Evolutionary conservation across 2,329 filamentous ascomycete species (phyloP), one percentile per base, ranked within the genome.

Genomic region (Thelonectria rubi): DNA sequence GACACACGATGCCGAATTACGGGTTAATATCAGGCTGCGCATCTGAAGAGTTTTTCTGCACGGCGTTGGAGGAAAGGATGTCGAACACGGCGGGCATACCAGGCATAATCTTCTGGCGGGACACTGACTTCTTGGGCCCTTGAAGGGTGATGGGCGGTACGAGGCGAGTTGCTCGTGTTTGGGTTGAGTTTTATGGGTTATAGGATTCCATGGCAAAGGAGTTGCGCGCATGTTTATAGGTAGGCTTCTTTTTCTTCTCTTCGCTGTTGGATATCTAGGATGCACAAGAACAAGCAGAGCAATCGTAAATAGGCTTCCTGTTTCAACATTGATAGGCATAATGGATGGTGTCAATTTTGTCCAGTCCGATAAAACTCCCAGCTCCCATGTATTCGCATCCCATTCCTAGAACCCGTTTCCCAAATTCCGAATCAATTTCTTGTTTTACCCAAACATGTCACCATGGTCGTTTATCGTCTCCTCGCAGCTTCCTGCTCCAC

Each of bases 401-500:
- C 15, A n/a, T 45, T 39, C 18, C 42, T 18, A 17, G 50, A 15
- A 1, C 21, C 21, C 9, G 20, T 42, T 8, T 30, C 9, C 21
- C 5, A 6, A 42, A 47, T 7, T 3, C 18, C 26, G 26, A 47
- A 40, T 26, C 20, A 42, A 34, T n/a, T n/a, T n/a, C n/a, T n/a
- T n/a, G n/a, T n/a, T n/a, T n/a, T n/a, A n/a, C n/a, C n/a, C n/a
- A 24, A 24, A 24, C 24, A 24, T 24, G 24, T 24, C 24, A 24
- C 24, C 21, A 24, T 49, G 24, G 32, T 8, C n/a, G 11, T 17
- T 75, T 69, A 66, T 20, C 72, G 71, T 3, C 64, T 57, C 40
- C 69, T 65, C 24, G 71, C 65, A 4, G 76, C 75, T 53, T 80
- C 74, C 20, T 81, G 77, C 60, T 85, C 79, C 15, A 79, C 77